These are phyloP conservation scores for Fusarium sp. DNA, from an alignment of 2,329 filamentous ascomycete genomes.

Conservation along the genomic window DNA sequence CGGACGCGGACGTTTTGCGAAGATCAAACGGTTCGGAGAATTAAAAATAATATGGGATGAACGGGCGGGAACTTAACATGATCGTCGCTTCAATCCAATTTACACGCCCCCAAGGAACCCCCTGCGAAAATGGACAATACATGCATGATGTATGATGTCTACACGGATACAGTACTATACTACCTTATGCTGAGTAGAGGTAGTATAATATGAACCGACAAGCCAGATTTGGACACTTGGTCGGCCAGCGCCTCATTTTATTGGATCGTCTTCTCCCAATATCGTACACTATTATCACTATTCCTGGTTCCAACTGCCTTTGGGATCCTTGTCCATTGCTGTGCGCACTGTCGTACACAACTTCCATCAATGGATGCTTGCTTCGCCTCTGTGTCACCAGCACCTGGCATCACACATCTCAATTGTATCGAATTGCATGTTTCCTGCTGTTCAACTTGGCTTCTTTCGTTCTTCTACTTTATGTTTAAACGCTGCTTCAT, in stretches of 20 bases:
- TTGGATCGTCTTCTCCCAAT: conserved; percentile 12
- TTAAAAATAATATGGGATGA: not conserved
- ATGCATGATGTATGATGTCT: not conserved
- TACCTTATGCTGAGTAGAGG: not conserved
- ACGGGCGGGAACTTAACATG: not conserved
- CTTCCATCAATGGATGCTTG: conserved; percentile 8
- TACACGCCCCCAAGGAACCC: conserved; percentile 22
- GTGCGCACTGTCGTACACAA: conserved; percentile 11
- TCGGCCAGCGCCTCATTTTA: conserved; percentile 9
- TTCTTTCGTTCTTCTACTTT: not conserved
- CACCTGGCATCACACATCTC: conserved; percentile 9
- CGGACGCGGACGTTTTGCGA: not conserved
- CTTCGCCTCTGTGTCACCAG: conserved; percentile 13
- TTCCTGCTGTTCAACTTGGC: not conserved
- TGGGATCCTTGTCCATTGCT: not conserved
- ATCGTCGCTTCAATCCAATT: not conserved
- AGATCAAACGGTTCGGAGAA: conserved; percentile 11
- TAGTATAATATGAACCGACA: conserved; percentile 2
- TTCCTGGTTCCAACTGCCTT: conserved; percentile 11
- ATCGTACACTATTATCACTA: not conserved
- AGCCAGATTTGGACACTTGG: conserved; percentile 19
- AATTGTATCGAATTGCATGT: not conserved
- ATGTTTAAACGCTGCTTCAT: not conserved
- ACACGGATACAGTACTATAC: not conserved
- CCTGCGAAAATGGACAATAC: conserved; percentile 9